A percentile compares a stretch with the other conserved stretches of the same genome.
phyloP scores from a whole-genome alignment of 2,329 filamentous ascomycete genomes.

The Sordariomycetes sp. region DNA sequence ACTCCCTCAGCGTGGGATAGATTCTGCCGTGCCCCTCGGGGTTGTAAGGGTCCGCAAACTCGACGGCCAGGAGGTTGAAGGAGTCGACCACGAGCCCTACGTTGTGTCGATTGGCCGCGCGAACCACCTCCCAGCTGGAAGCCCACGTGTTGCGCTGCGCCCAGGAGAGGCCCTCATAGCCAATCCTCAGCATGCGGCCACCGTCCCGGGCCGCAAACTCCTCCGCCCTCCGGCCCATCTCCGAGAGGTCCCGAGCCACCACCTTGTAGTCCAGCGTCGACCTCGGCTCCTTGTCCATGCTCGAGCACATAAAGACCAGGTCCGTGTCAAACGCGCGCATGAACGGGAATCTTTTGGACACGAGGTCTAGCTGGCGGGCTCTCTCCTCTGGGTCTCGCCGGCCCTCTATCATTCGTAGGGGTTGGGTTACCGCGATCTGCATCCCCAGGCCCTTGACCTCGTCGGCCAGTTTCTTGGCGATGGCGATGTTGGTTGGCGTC shows the following conservation, averaged over 20 bases:
- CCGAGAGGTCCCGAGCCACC: neutral
- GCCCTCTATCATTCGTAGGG: constrained; percentile 4
- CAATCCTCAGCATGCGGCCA: constrained; percentile 4
- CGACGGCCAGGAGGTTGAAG: constrained; percentile 5
- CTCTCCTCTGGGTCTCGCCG: constrained; percentile 1
- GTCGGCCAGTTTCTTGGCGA: neutral
- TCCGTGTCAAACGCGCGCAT: constrained; percentile 6
- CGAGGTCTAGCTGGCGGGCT: neutral
- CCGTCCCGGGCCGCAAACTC: constrained; percentile 3
- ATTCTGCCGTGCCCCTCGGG: constrained; percentile 2
- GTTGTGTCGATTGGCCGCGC: constrained; percentile 2
- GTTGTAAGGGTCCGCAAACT: constrained; percentile 5
- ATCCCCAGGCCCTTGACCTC: neutral
- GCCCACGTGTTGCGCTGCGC: constrained; percentile 5
- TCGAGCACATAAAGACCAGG: constrained; percentile 5
- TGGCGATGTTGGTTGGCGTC: neutral
- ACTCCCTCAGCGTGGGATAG: neutral
- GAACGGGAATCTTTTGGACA: constrained; percentile 3
- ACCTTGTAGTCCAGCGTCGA: constrained; percentile 4
- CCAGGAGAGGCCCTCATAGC: constrained; percentile 6
- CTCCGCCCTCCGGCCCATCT: constrained; percentile 4
- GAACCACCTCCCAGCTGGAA: constrained; percentile 5
- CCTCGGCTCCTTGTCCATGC: constrained; percentile 2
- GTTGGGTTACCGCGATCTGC: constrained; percentile 3
- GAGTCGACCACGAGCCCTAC: constrained; percentile 5